phyloP scores from a whole-genome alignment of 2,329 filamentous ascomycete genomes.

The Alternaria infectoria region DNA sequence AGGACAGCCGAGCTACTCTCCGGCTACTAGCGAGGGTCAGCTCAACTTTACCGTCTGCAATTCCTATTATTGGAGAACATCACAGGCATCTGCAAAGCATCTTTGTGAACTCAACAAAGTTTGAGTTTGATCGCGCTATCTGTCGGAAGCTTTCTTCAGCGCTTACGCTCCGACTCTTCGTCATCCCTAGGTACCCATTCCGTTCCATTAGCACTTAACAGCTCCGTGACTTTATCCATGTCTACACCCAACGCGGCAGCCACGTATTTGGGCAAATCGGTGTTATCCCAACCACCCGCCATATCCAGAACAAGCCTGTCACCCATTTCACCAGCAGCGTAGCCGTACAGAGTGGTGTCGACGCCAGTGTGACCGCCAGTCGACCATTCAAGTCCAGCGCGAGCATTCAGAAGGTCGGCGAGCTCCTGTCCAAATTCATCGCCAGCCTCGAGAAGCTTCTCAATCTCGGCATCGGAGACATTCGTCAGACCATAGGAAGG shows the following conservation, averaged over 20 bases:
- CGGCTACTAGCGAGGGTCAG: neutral
- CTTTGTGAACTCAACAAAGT: neutral
- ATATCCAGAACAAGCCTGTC: slow-evolving; percentile 25
- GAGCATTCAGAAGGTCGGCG: slow-evolving; percentile 28
- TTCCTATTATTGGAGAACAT: neutral
- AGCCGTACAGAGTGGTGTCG: slow-evolving; percentile 49
- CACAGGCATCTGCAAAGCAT: neutral
- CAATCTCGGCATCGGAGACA: slow-evolving; percentile 33
- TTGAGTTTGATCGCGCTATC: neutral
- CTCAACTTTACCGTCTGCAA: neutral
- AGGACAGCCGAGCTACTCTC: neutral
- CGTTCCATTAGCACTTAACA: slow-evolving; percentile 20
- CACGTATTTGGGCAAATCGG: slow-evolving; percentile 26
- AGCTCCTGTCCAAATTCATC: slow-evolving; percentile 36
- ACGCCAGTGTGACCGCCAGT: slow-evolving; percentile 48
- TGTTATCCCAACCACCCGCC: slow-evolving; percentile 34
- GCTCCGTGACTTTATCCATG: slow-evolving; percentile 25
- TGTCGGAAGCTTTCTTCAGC: neutral
- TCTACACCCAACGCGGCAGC: slow-evolving; percentile 24
- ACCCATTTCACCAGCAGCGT: slow-evolving; percentile 30
- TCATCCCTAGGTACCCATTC: slow-evolving; percentile 16
- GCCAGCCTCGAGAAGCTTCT: slow-evolving; percentile 31
- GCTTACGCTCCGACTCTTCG: neutral
- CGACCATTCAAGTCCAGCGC: slow-evolving; percentile 44
- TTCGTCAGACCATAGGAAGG: slow-evolving; percentile 39